Percentiles rank a stretch among this genome's conserved stretches.
Conservation (phyloP, 306 rosid species). For the Nissolia schottii region DNA sequence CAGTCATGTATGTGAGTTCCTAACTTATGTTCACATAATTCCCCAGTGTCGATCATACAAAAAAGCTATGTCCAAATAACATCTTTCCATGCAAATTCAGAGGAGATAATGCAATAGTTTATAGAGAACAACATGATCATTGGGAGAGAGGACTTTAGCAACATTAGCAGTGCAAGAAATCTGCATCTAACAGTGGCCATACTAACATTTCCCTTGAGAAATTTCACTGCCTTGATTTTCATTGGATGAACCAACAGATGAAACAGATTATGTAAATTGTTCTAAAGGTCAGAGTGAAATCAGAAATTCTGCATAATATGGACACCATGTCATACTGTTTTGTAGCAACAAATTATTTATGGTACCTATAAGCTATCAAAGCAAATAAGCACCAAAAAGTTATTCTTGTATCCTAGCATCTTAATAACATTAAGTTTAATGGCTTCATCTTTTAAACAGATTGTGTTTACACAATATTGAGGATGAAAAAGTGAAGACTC, state of each 20-base stretch:
- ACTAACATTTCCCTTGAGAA: background rate
- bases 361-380: background rate
- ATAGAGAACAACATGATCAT: background rate
- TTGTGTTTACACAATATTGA: background rate
- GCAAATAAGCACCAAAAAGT: background rate
- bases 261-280: background rate
- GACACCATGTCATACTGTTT: background rate
- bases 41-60: too few relatives aligned
- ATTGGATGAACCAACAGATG: background rate
- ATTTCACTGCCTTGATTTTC: background rate
- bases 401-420: background rate
- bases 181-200: background rate
- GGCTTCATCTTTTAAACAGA: background rate
- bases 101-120: background rate
- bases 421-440: background rate
- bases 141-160: background rate
- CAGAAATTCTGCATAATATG: background rate
- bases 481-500: conserved; percentile 14
- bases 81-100: too few relatives aligned
- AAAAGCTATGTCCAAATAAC: too few relatives aligned
- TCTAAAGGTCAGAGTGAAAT: background rate
- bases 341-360: background rate
- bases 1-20: too few relatives aligned
- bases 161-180: background rate
- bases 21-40: too few relatives aligned